Percentiles rank a stretch among this genome's conserved stretches.
Conservation (phyloP, 1,139 yeast genomes). For the Saccharomyces hybrid region DNA sequence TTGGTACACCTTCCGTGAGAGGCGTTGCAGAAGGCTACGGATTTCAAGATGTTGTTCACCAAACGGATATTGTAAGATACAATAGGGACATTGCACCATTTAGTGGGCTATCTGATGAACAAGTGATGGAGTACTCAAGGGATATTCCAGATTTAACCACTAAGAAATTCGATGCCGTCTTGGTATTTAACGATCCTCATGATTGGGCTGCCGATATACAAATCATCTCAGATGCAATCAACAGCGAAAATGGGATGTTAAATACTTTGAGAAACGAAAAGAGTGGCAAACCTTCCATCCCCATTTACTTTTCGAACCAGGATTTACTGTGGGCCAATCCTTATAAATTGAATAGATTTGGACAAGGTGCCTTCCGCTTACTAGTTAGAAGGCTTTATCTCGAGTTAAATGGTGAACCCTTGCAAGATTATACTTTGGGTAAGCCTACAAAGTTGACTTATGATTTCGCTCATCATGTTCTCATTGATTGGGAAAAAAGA, state of each 20-base stretch:
- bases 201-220: slow-evolving; percentile 87
- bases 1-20: slow-evolving; percentile 78
- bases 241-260: slow-evolving; percentile 53
- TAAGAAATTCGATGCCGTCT: slow-evolving; percentile 62
- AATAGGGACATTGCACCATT: slow-evolving; percentile 42
- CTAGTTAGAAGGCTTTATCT: slow-evolving; percentile 57
- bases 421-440: slow-evolving; percentile 63
- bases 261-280: slow-evolving; percentile 49
- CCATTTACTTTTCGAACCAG: slow-evolving; percentile 78
- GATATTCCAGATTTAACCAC: slow-evolving; percentile 30
- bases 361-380: slow-evolving; percentile 83
- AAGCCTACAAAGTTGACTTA: slow-evolving; percentile 79
- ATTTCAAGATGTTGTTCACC: slow-evolving; percentile 67
- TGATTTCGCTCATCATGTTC: slow-evolving; percentile 71
- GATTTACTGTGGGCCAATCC: slow-evolving; percentile 91
- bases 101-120: slow-evolving; percentile 66
- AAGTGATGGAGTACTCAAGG: slow-evolving; percentile 42
- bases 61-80: slow-evolving; percentile 60
- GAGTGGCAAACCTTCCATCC: slow-evolving; percentile 50
- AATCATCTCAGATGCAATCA: slow-evolving; percentile 63
- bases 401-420: slow-evolving; percentile 45
- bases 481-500: slow-evolving; percentile 51
- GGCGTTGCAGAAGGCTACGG: slow-evolving; percentile 75
- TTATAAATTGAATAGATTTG: slow-evolving; percentile 71
- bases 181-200: slow-evolving; percentile 86